phyloP scores from a whole-genome alignment of 208 protist species.

The Endotrypanum monterogeii region DNA sequence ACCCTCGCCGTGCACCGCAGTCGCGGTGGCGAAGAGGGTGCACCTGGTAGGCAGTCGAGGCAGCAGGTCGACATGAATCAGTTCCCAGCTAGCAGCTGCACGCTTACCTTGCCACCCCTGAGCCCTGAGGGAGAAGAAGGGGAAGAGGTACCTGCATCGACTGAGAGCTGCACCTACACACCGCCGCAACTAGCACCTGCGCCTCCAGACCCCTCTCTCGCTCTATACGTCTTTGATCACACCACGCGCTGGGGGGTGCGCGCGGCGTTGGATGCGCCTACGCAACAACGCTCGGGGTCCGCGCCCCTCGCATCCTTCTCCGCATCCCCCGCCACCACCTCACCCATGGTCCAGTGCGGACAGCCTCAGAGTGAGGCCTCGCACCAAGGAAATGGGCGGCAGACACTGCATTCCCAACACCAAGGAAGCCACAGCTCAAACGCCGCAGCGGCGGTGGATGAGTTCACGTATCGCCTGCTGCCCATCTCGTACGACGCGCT shows the following conservation, averaged over 20 bases:
- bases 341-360: background rate
- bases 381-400: background rate
- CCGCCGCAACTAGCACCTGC: background rate
- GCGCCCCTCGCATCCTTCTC: background rate
- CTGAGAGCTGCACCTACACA: background rate
- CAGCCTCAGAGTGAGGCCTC: background rate
- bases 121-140: background rate
- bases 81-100: background rate
- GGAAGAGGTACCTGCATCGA: background rate
- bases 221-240: conserved; percentile 26
- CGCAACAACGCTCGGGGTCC: background rate
- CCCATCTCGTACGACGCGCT: conserved; percentile 48
- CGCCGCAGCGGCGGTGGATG: background rate
- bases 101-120: background rate
- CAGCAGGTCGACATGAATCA: background rate
- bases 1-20: background rate
- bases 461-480: conserved; percentile 34
- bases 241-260: conserved; percentile 17
- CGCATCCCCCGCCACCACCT: background rate
- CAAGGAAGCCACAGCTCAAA: background rate
- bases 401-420: background rate
- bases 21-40: background rate
- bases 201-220: background rate
- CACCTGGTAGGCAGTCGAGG: background rate
- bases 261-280: background rate